Evolutionary conservation across 2,329 filamentous ascomycete genomes (phyloP).

Genomic region (Lasiodiplodia citricola): DNA sequence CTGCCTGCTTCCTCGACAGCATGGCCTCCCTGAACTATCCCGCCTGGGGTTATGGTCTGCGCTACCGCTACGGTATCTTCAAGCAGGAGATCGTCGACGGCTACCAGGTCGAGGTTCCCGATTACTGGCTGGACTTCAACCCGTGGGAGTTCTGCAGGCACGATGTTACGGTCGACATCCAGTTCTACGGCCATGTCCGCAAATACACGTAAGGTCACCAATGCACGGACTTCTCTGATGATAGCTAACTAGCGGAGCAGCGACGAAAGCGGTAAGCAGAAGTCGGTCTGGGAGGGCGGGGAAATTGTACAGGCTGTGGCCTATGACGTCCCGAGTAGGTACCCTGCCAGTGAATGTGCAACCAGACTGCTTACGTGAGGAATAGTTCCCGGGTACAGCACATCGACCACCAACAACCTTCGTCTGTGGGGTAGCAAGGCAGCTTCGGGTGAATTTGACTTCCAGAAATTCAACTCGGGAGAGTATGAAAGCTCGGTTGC

Average conservation of each 20-base stretch:
- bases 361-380: conserved; percentile 28
- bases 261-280: conserved; percentile 77
- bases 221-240: background rate
- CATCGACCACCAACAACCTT: conserved; percentile 91
- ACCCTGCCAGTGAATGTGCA: background rate
- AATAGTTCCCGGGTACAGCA: conserved; percentile 85
- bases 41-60: conserved; percentile 95
- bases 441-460: conserved; percentile 96
- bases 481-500: conserved; percentile 97
- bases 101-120: conserved; percentile 96
- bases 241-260: conserved; percentile 36
- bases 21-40: conserved; percentile 93
- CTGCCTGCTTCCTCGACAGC: conserved; percentile 96
- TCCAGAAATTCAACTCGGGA: conserved; percentile 98
- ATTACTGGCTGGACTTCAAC: conserved; percentile 99
- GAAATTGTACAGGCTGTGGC: conserved; percentile 91
- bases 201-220: conserved; percentile 57
- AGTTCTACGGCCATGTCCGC: conserved; percentile 88
- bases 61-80: conserved; percentile 95
- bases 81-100: conserved; percentile 99
- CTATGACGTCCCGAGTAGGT: conserved; percentile 73
- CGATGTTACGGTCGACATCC: conserved; percentile 93
- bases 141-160: conserved; percentile 98
- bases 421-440: conserved; percentile 98
- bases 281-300: conserved; percentile 85